These are phyloP conservation scores for Berberis thunbergii DNA, from an alignment of 164 flowering plant genomes.

Conservation along the genomic window DNA sequence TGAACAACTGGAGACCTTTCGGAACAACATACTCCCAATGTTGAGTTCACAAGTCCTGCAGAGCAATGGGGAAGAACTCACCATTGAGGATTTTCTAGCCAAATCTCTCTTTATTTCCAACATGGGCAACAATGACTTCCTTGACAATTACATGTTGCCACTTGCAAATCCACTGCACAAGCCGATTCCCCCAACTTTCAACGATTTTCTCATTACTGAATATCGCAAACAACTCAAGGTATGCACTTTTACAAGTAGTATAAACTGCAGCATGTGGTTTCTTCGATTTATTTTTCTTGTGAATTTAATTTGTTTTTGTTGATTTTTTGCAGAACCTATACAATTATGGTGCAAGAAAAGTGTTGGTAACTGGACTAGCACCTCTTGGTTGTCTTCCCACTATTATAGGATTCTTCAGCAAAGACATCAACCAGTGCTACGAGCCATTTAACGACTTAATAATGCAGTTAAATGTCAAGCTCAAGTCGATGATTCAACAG, in stretches of 20 bases:
- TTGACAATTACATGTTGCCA: neutral
- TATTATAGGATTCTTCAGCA: neutral
- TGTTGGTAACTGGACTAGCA: slow-evolving; percentile 3
- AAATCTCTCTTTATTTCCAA: slow-evolving; percentile 2
- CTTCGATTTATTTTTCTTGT: neutral
- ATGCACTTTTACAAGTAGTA: neutral
- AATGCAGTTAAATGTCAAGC: slow-evolving; percentile 3
- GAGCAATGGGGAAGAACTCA: neutral
- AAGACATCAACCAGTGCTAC: neutral
- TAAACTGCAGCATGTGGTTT: too few species aligned
- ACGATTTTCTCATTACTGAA: neutral
- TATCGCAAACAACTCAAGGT: neutral
- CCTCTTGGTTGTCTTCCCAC: slow-evolving; percentile 10
- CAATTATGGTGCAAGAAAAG: neutral
- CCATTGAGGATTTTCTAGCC: neutral
- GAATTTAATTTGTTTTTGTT: neutral
- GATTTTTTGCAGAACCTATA: neutral
- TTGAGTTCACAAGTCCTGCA: neutral
- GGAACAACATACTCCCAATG: neutral
- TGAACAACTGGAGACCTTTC: neutral
- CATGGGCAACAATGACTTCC: neutral
- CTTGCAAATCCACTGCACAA: neutral
- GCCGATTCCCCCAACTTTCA: neutral
- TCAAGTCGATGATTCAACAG: slow-evolving; percentile 1
- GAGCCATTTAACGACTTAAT: neutral